A percentile compares a stretch with the other conserved stretches of the same genome.
These are phyloP conservation scores for Yamadazyma blattariae DNA, from an alignment of 1,139 yeast species.

Conservation along the genomic window DNA sequence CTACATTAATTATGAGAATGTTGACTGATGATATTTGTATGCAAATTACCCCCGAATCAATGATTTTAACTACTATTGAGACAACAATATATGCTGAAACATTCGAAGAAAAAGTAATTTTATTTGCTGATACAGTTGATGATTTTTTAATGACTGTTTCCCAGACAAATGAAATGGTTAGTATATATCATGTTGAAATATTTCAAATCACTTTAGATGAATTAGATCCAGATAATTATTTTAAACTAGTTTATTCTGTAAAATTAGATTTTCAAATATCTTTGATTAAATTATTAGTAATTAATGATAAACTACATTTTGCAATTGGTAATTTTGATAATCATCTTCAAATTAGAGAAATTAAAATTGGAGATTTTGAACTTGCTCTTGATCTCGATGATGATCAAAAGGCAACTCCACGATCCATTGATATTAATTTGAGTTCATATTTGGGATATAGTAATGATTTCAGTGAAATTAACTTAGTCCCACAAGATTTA, in stretches of 20 bases:
- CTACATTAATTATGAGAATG: constrained; percentile 9
- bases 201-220: background rate
- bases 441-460: background rate
- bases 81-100: constrained; percentile 7
- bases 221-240: background rate
- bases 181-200: constrained; percentile 1
- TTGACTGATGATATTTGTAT: constrained; percentile 7
- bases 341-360: background rate
- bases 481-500: constrained; percentile 21
- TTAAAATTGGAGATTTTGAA: background rate
- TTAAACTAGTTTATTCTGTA: background rate
- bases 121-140: constrained; percentile 15
- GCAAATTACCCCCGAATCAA: constrained; percentile 29
- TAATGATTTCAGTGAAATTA: constrained; percentile 10
- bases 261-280: constrained; percentile 18
- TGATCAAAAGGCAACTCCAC: background rate
- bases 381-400: background rate
- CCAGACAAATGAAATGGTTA: constrained; percentile 9
- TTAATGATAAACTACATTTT: constrained; percentile 5
- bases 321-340: constrained; percentile 24
- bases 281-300: constrained; percentile 11
- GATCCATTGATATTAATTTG: background rate
- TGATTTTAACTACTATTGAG: constrained; percentile 22
- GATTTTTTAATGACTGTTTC: constrained; percentile 15
- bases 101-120: constrained; percentile 11